phyloP scores from a whole-genome alignment of 495 filamentous ascomycete genomes.

The Lophiostoma macrostomum region DNA sequence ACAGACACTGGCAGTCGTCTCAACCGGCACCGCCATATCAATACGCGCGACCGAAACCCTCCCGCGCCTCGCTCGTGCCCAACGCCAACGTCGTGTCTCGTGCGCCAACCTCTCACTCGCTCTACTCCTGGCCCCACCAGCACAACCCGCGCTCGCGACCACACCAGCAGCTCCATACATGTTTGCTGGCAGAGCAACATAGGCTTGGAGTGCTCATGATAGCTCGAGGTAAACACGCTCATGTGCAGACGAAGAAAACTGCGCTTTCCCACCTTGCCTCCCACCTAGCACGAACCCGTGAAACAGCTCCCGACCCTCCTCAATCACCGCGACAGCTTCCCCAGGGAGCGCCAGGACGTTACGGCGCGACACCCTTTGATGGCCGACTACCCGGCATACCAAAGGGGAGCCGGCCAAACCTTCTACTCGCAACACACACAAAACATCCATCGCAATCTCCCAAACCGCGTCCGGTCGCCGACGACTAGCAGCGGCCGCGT shows the following conservation, averaged over 20 bases:
- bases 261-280: constrained; percentile 35
- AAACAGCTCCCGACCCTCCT: constrained; percentile 7
- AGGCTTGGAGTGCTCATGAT: constrained; percentile 26
- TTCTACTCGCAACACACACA: constrained; percentile 57
- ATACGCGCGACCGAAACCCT: constrained; percentile 4
- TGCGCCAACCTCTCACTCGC: constrained; percentile 1
- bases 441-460: constrained; percentile 49
- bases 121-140: background rate
- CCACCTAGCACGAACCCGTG: constrained; percentile 28
- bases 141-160: background rate
- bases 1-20: constrained; percentile 4
- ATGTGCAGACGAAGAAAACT: constrained; percentile 43
- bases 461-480: constrained; percentile 57
- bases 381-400: constrained; percentile 78
- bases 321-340: constrained; percentile 1
- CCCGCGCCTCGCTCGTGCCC: background rate
- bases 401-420: constrained; percentile 66
- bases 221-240: constrained; percentile 22
- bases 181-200: constrained; percentile 15
- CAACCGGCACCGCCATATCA: constrained; percentile 3
- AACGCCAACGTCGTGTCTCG: background rate
- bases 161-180: constrained; percentile 5
- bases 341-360: background rate
- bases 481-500: constrained; percentile 46
- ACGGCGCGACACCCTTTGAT: constrained; percentile 52